A percentile compares a stretch with the other conserved stretches of the same genome.
Conservation (phyloP, 169 alveolate genomes). For the Eimeria brunetti region DNA sequence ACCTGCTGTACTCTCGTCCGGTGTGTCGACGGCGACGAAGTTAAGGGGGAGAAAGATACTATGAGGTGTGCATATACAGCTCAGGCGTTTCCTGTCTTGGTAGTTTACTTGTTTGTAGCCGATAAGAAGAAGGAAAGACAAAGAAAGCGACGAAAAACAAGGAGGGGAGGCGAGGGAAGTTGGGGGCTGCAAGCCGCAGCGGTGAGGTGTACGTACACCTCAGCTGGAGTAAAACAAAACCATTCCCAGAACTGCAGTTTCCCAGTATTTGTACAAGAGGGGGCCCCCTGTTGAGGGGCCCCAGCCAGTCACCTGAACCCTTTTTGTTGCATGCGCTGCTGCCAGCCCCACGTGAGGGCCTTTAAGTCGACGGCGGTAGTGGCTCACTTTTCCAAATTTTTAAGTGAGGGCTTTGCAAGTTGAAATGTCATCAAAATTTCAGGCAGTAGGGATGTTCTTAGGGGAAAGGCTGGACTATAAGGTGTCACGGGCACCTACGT, state of each 20-base stretch:
- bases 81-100: not conserved
- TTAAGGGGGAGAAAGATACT: not conserved
- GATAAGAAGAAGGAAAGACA: not conserved
- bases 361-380: not conserved
- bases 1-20: not conserved
- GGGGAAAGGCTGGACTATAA: not conserved
- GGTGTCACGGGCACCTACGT: not conserved
- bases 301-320: not conserved
- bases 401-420: too few relatives aligned
- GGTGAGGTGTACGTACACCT: conserved; percentile 50
- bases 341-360: conserved; percentile 25
- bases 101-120: not conserved
- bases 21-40: not conserved
- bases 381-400: too few relatives aligned
- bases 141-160: not conserved
- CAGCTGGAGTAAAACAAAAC: not conserved
- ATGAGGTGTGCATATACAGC: not conserved
- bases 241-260: not conserved
- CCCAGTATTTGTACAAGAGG: not conserved
- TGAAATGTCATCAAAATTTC: not conserved
- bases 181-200: not conserved
- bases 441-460: not conserved
- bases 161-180: not conserved
- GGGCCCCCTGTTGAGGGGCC: conserved; percentile 46
- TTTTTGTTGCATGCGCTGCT: conserved; percentile 13